Evolutionary conservation across 164 flowering plant genomes (phyloP).

Genomic region (Dillenia suffruticosa): DNA sequence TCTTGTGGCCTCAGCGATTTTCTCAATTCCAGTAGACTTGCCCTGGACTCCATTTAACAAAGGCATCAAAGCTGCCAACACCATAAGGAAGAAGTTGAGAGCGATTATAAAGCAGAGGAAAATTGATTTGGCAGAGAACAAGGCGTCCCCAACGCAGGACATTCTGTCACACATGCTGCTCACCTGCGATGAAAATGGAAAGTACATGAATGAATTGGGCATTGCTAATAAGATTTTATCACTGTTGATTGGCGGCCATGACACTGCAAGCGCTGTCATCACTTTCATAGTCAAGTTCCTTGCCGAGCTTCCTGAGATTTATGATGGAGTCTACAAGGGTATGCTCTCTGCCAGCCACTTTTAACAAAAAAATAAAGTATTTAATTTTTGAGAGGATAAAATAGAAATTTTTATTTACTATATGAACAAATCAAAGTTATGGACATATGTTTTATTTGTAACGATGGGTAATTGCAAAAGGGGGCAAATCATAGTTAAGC

Average conservation of each 20-base stretch:
- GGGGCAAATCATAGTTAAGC: too few relatives aligned
- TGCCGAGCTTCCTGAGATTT: constrained; percentile 42
- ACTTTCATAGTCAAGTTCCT: constrained; percentile 47
- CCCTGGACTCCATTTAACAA: constrained; percentile 45
- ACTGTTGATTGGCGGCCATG: constrained; percentile 53
- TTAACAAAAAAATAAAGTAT: too few relatives aligned
- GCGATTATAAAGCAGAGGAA: constrained; percentile 33
- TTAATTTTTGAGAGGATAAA: too few relatives aligned
- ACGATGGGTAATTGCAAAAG: too few relatives aligned
- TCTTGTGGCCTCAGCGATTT: constrained; percentile 26
- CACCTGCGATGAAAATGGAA: constrained; percentile 31
- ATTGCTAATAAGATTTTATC: constrained; percentile 53
- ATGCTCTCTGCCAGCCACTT: not conserved
- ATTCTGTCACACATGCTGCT: constrained; percentile 43
- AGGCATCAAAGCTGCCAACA: constrained; percentile 34
- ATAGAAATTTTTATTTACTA: too few relatives aligned
- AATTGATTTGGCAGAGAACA: constrained; percentile 23
- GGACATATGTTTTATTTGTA: too few relatives aligned
- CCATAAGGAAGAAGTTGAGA: constrained; percentile 29
- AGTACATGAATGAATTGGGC: constrained; percentile 40
- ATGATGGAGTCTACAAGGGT: constrained; percentile 35
- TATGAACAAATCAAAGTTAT: too few relatives aligned
- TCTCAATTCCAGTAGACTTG: constrained; percentile 38
- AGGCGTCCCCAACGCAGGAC: constrained; percentile 32
- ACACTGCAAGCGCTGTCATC: constrained; percentile 47